Base-by-base conservation (phyloP, 2,329 filamentous ascomycete species). In the Cladophialophora chaetospira region DNA sequence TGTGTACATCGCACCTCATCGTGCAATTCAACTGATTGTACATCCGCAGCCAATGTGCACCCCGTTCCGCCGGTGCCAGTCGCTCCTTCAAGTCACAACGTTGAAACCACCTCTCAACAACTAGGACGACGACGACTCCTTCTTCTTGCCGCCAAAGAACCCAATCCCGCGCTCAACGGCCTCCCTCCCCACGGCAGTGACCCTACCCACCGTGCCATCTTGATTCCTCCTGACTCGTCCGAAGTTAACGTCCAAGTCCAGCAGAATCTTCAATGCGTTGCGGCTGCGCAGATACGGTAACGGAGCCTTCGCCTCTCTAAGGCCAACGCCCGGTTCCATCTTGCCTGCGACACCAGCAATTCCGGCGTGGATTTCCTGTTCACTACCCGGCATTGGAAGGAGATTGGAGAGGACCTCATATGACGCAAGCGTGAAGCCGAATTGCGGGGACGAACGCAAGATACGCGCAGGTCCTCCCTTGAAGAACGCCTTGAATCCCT, bases 391-490 rank as follows among this genome's bases (percentile, higher is more conserved):
- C 79, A 89, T 85, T 4, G 94, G 94, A 42, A 97, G 76, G 40
- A 86, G 52, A 60, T 80, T 88, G 76, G 97, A 91, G 48, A 99
- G 79, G 33, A 99, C 82, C 75, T 99, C 94, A 74, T 97, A 99
- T 40, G 89, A 89, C 3, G 94, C 94, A 21, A 99, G 85, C 0
- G 94, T 99, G 79, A 97, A 97, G 63, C 94, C 94, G 72, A 99
- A 99, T 72, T 99, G 94, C 13, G 94, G 94, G 10, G 91, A 97
- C 0, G 91, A 97, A 69, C 94, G 88, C 72, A 97, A 76, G 69
- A 99, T 95, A 79, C 94, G 90, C 6, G 94, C 94, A 1, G 93
- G 92, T 1, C 94, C 94, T 65, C 94, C 94, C 81, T 97, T 97
- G 86, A 97, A 99, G 81, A 99, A 99, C 23, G 94, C 94, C 62